These are phyloP conservation scores for Pseudoscleropodium purum DNA, from an alignment of 225 moss, liverwort and hornwort genomes.

Conservation along the genomic window DNA sequence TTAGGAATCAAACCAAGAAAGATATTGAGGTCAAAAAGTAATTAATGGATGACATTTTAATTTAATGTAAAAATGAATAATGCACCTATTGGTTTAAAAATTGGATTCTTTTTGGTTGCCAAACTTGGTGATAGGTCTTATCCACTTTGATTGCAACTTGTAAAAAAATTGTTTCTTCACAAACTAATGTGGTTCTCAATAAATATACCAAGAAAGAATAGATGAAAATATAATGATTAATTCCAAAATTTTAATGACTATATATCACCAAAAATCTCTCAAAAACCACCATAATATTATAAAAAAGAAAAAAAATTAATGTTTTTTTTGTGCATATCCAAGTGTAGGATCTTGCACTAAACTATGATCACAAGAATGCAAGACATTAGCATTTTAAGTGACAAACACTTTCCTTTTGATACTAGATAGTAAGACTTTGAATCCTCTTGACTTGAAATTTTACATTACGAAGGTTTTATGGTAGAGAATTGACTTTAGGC, in stretches of 20 bases:
- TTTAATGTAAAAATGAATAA: background rate
- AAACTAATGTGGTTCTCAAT: too few species aligned
- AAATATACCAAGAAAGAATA: background rate
- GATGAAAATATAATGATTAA: background rate
- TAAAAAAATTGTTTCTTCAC: too few species aligned
- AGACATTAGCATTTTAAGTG: background rate
- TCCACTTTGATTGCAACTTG: background rate
- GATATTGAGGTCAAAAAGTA: background rate
- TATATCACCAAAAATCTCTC: background rate
- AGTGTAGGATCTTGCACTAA: background rate
- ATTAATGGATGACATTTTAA: background rate
- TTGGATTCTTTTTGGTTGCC: background rate
- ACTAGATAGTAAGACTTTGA: background rate
- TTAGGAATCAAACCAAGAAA: rapidly evolving
- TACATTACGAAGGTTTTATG: background rate
- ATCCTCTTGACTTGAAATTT: background rate
- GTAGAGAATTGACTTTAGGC: rapidly evolving
- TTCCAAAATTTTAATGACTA: background rate
- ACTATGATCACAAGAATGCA: background rate
- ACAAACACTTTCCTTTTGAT: background rate
- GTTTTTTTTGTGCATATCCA: background rate
- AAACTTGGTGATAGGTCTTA: background rate
- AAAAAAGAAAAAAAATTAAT: background rate
- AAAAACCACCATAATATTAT: background rate
- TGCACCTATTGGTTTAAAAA: background rate